Percentiles rank a stretch among this genome's conserved stretches.
Conservation (phyloP, 2,329 filamentous ascomycete genomes). For the Colletotrichum phormii region DNA sequence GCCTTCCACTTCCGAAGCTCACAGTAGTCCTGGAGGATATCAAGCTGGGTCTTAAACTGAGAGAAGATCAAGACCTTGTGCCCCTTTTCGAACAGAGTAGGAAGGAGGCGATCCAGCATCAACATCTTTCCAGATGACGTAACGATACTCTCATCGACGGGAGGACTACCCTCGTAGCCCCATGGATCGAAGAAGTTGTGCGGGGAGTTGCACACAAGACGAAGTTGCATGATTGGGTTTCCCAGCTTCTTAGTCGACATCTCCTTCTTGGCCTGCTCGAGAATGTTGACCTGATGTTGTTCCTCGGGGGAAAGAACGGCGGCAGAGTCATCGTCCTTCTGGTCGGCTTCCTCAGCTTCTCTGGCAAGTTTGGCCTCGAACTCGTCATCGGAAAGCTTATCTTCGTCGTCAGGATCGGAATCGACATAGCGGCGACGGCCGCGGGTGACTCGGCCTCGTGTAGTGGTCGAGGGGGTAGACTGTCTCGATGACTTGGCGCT, state of each 20-base stretch:
- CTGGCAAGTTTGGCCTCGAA: constrained; percentile 84
- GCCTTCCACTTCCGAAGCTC: constrained; percentile 83
- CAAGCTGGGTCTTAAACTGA: constrained; percentile 94
- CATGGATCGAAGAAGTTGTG: constrained; percentile 98
- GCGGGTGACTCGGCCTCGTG: constrained; percentile 57
- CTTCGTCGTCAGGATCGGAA: constrained; percentile 66
- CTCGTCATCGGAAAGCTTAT: constrained; percentile 80
- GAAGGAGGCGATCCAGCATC: constrained; percentile 87
- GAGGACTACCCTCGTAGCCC: constrained; percentile 66
- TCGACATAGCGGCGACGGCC: constrained; percentile 60
- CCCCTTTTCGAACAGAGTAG: constrained; percentile 75
- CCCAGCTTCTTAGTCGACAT: constrained; percentile 92
- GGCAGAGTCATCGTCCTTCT: constrained; percentile 44
- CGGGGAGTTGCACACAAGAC: constrained; percentile 91
- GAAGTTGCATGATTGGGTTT: constrained; percentile 91
- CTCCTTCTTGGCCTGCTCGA: constrained; percentile 86
- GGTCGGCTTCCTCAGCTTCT: constrained; percentile 61
- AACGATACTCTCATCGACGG: constrained; percentile 83
- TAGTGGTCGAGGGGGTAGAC: constrained; percentile 75
- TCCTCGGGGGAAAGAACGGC: constrained; percentile 66
- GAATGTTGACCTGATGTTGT: constrained; percentile 71
- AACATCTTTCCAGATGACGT: constrained; percentile 96
- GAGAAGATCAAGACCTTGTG: constrained; percentile 98
- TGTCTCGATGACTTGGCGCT: constrained; percentile 79
- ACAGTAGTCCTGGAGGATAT: constrained; percentile 91